phyloP scores from a whole-genome alignment of 2,329 filamentous ascomycete species.

The Claviceps arundinis region DNA sequence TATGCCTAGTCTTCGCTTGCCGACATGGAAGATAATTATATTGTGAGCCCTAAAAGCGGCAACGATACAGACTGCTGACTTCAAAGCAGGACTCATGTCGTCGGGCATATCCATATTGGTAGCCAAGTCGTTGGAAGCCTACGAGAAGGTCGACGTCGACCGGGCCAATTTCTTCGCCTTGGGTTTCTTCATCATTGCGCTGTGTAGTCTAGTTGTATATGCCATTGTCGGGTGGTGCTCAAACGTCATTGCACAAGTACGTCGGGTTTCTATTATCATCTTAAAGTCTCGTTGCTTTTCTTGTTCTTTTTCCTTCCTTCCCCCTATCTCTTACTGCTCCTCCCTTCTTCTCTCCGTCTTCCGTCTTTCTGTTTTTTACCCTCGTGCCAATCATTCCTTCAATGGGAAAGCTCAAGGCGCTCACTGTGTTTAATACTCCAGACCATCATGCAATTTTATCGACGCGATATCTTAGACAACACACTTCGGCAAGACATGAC shows the following conservation, averaged over 20 bases:
- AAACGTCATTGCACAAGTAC: slow-evolving; percentile 23
- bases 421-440: slow-evolving; percentile 5
- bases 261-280: neutral
- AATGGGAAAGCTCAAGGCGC: neutral
- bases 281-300: too few relatives aligned
- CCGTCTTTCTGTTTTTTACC: too few relatives aligned
- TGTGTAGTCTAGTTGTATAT: slow-evolving; percentile 32
- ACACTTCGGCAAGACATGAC: slow-evolving; percentile 41
- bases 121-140: slow-evolving; percentile 25
- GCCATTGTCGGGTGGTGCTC: slow-evolving; percentile 21
- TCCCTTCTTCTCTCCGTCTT: neutral
- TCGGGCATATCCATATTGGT: slow-evolving; percentile 28
- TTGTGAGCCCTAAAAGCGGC: too few relatives aligned
- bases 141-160: slow-evolving; percentile 13
- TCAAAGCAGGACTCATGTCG: slow-evolving; percentile 21
- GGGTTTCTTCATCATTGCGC: slow-evolving; percentile 42
- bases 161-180: slow-evolving; percentile 37
- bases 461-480: slow-evolving; percentile 31
- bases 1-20: neutral
- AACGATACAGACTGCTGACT: neutral
- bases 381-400: neutral
- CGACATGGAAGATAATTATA: neutral
- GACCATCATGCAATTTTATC: slow-evolving; percentile 21
- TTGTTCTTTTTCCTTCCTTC: too few relatives aligned
- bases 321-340: neutral